Evolutionary conservation across 176 grass and related monocot species (phyloP).

Genomic region (Carex parvula): DNA sequence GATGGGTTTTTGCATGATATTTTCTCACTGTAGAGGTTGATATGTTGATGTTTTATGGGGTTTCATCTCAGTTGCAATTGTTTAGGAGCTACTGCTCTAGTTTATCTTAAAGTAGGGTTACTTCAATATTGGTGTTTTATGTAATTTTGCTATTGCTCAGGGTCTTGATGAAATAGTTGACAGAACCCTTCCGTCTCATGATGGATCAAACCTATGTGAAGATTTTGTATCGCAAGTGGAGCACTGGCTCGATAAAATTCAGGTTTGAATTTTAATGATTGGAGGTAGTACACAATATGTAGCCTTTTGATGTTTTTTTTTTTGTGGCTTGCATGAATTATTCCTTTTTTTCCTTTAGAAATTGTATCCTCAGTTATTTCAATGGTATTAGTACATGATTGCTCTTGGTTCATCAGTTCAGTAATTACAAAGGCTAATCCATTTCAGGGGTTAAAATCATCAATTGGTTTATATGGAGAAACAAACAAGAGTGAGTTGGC

Average conservation of each 20-base stretch:
- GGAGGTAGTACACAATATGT: background rate
- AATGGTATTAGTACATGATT: background rate
- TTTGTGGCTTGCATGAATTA: background rate
- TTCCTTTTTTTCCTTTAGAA: background rate
- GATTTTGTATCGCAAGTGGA: slow-evolving; percentile 68
- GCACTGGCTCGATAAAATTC: slow-evolving; percentile 64
- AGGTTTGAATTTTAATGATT: slow-evolving; percentile 36
- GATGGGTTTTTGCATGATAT: background rate
- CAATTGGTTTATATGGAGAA: slow-evolving; percentile 55
- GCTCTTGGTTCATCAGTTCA: background rate
- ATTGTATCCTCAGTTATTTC: background rate
- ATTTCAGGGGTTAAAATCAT: slow-evolving; percentile 42
- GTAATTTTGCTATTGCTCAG: slow-evolving; percentile 27
- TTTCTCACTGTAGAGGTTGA: background rate
- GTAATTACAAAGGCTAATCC: background rate
- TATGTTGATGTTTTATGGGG: background rate
- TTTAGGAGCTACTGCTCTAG: background rate
- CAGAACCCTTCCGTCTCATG: slow-evolving; percentile 51
- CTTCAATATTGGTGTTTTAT: slow-evolving; percentile 12
- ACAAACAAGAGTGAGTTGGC: slow-evolving; percentile 97
- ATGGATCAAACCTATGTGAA: slow-evolving; percentile 64
- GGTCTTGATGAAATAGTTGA: slow-evolving; percentile 68
- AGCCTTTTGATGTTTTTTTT: background rate
- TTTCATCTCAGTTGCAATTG: background rate
- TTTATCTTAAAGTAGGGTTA: slow-evolving; percentile 3